phyloP scores from a whole-genome alignment of 2,329 filamentous ascomycete genomes.

The Talaromyces sp. region DNA sequence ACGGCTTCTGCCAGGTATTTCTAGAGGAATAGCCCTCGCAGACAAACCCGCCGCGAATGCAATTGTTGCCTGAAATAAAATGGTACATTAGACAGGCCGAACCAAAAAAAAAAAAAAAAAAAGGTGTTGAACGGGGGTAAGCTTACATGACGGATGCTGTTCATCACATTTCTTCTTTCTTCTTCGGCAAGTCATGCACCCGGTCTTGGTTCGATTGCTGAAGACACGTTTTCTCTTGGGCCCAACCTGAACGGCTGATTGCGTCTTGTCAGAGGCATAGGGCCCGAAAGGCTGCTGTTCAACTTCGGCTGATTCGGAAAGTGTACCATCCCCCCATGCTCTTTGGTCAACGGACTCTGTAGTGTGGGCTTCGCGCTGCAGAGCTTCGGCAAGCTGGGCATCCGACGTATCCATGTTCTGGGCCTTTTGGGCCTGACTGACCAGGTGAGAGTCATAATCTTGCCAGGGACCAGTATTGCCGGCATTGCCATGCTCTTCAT shows the following conservation, averaged over 20 bases:
- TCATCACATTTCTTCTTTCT: conserved; percentile 99
- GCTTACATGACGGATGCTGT: conserved; percentile 82
- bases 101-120: conserved; percentile 1
- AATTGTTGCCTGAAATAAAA: conserved; percentile 68
- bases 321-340: conserved; percentile 29
- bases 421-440: conserved; percentile 45
- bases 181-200: conserved; percentile 84
- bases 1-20: conserved; percentile 72
- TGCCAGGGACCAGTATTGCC: conserved; percentile 31
- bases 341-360: conserved; percentile 30
- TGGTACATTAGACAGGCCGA: conserved; percentile 14
- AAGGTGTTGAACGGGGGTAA: conserved; percentile 4
- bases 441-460: conserved; percentile 37
- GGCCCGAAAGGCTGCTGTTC: conserved; percentile 30
- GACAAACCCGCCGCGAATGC: conserved; percentile 79
- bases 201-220: conserved; percentile 92
- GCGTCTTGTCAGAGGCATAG: conserved; percentile 29
- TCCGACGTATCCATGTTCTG: conserved; percentile 44
- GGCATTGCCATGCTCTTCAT: conserved; percentile 23
- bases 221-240: conserved; percentile 57
- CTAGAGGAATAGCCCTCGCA: conserved; percentile 87
- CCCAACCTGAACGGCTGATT: conserved; percentile 34
- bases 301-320: conserved; percentile 29
- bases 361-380: conserved; percentile 47
- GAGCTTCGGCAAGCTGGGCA: conserved; percentile 48